Conservation (phyloP, 139 green algal species). For the Ettlia oleoabundans region DNA sequence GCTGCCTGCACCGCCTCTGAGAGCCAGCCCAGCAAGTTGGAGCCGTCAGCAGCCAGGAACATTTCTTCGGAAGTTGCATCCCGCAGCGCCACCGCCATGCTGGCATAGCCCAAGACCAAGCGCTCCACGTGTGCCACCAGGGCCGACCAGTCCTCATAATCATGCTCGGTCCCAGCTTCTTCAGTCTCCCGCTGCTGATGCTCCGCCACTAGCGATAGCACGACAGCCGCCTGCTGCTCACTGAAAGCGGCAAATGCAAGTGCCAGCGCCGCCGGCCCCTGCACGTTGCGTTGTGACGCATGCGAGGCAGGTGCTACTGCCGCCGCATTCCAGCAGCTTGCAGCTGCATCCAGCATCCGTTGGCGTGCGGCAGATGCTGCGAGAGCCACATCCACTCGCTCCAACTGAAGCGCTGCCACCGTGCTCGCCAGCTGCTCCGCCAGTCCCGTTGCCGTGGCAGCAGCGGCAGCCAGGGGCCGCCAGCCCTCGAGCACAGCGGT, state of each 20-base stretch:
- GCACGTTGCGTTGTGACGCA: neutral
- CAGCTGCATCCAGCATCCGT: neutral
- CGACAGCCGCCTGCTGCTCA: neutral
- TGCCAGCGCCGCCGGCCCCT: neutral
- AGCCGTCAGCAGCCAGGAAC: neutral
- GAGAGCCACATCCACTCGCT: constrained; percentile 24
- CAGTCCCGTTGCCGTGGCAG: neutral
- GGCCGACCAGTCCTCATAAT: neutral
- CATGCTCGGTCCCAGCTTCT: neutral
- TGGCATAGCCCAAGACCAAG: constrained; percentile 32
- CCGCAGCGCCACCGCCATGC: neutral
- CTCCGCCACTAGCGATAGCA: constrained; percentile 3
- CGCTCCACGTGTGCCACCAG: constrained; percentile 19
- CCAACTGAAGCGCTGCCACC: constrained; percentile 6
- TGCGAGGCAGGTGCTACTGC: neutral
- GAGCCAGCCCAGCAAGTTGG: constrained; percentile 29
- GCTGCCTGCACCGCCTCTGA: constrained; percentile 28
- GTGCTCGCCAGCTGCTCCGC: neutral
- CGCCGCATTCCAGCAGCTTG: neutral
- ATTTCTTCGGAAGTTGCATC: constrained; percentile 14
- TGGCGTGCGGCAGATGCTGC: neutral
- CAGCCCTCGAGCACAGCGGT: neutral
- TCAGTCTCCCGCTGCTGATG: neutral
- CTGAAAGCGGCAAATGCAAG: constrained; percentile 19
- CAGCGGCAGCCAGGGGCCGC: constrained; percentile 10